These are phyloP conservation scores for Dothistroma pini DNA, from an alignment of 2,329 filamentous ascomycete species.

Conservation along the genomic window DNA sequence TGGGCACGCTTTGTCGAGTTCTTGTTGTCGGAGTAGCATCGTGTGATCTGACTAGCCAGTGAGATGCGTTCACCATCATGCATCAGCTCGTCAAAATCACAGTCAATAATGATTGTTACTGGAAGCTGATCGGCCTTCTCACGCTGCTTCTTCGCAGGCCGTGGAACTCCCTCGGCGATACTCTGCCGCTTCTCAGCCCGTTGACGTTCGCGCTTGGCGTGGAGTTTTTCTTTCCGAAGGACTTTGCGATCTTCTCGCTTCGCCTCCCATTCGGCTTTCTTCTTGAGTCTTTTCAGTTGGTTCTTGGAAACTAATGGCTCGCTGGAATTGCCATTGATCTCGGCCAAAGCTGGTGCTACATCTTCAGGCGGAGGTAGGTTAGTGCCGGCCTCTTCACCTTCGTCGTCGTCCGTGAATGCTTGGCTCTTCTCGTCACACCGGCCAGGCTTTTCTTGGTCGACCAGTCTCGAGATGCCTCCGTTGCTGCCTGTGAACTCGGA, in stretches of 20 bases:
- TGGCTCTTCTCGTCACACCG: background rate
- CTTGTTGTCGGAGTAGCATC: conserved; percentile 85
- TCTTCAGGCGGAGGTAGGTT: conserved; percentile 4
- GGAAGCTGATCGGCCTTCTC: conserved; percentile 55
- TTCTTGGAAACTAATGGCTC: conserved; percentile 69
- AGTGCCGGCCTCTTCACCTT: background rate
- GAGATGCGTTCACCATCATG: conserved; percentile 79
- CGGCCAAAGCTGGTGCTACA: background rate
- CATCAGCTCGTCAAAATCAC: conserved; percentile 90
- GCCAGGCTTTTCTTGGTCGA: background rate
- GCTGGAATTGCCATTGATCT: background rate
- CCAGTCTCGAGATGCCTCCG: background rate
- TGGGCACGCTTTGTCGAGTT: conserved; percentile 65
- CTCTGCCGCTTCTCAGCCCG: conserved; percentile 32
- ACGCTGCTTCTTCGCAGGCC: conserved; percentile 1
- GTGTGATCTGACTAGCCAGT: conserved; percentile 75
- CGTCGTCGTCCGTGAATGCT: background rate
- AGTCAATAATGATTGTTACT: conserved; percentile 81
- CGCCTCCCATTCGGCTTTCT: conserved; percentile 71
- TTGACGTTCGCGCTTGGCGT: conserved; percentile 52
- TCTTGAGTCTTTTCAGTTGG: conserved; percentile 73
- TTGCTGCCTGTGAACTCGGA: background rate
- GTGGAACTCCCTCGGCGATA: conserved; percentile 17
- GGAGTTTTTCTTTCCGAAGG: conserved; percentile 56
- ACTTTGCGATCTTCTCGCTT: conserved; percentile 56